Evolutionary conservation across 2,329 filamentous ascomycete genomes (phyloP).

Genomic region (Graphilbum sp.): DNA sequence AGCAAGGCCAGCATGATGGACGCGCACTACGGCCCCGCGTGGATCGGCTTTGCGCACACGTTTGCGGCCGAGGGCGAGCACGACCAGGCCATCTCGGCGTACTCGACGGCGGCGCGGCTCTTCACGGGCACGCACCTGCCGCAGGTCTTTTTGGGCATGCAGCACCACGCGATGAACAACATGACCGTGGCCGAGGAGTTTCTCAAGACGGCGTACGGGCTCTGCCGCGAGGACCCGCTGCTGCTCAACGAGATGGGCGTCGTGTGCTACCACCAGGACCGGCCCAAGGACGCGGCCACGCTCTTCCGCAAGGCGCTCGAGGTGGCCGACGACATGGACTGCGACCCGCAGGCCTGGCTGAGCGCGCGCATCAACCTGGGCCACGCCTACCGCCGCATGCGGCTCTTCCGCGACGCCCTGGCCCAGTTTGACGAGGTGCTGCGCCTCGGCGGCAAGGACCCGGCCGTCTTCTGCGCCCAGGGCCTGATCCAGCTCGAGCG

Average conservation of each 20-base stretch:
- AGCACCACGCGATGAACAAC: conserved; percentile 91
- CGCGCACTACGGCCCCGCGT: conserved; percentile 89
- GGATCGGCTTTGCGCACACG: conserved; percentile 97
- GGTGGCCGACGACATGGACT: conserved; percentile 65
- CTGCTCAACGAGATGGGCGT: conserved; percentile 92
- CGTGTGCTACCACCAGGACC: conserved; percentile 84
- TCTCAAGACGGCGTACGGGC: conserved; percentile 68
- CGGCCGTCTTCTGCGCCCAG: conserved; percentile 64
- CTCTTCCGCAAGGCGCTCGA: conserved; percentile 65
- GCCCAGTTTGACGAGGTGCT: conserved; percentile 77
- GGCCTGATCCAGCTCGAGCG: conserved; percentile 72
- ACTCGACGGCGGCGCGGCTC: conserved; percentile 82
- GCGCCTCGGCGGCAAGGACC: conserved; percentile 63
- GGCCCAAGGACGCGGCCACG: conserved; percentile 56
- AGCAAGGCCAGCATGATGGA: conserved; percentile 97
- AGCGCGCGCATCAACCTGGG: conserved; percentile 77
- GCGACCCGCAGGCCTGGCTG: conserved; percentile 68
- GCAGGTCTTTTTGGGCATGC: conserved; percentile 94
- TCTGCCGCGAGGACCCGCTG: conserved; percentile 74
- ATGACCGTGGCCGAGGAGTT: conserved; percentile 90
- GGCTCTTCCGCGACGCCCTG: conserved; percentile 54
- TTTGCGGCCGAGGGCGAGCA: conserved; percentile 96
- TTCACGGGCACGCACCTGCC: conserved; percentile 96
- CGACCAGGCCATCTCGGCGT: conserved; percentile 94
- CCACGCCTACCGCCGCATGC: conserved; percentile 64